These are phyloP conservation scores for Colletotrichum endophyticum DNA, from an alignment of 2,329 filamentous ascomycete species.

Conservation along the genomic window DNA sequence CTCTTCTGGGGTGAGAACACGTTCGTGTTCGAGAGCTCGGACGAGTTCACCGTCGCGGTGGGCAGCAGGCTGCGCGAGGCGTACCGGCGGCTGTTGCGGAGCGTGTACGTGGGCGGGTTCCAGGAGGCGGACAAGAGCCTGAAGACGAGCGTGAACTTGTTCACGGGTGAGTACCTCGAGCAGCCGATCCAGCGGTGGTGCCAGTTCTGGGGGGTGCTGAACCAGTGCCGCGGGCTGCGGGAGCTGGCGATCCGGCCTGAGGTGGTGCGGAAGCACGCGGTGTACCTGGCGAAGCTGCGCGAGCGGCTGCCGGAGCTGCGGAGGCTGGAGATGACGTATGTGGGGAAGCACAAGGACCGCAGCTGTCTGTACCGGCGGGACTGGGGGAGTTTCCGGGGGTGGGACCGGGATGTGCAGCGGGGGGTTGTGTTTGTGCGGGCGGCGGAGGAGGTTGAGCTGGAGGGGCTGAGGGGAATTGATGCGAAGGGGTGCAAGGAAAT, in stretches of 20 bases:
- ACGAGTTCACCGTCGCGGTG: constrained; percentile 7
- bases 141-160: neutral
- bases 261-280: neutral
- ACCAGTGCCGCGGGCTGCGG: constrained; percentile 1
- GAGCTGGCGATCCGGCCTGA: constrained; percentile 2
- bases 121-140: neutral
- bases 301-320: neutral
- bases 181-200: neutral
- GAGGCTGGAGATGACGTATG: neutral
- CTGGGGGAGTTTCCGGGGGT: neutral
- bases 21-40: neutral
- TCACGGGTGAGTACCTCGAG: neutral
- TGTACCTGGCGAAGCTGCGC: neutral
- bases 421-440: neutral
- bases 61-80: neutral
- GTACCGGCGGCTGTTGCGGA: neutral
- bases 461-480: neutral
- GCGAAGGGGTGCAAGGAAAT: neutral
- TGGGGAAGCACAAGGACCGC: neutral
- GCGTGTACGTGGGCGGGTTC: neutral
- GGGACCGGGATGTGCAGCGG: neutral
- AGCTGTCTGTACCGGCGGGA: neutral
- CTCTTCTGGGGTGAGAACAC: constrained; percentile 8
- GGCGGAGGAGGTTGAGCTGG: neutral
- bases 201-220: constrained; percentile 13